A percentile compares a stretch with the other conserved stretches of the same genome.
These are phyloP conservation scores for Flaveria linearis DNA, from an alignment of 129 eudicot species.

Conservation along the genomic window DNA sequence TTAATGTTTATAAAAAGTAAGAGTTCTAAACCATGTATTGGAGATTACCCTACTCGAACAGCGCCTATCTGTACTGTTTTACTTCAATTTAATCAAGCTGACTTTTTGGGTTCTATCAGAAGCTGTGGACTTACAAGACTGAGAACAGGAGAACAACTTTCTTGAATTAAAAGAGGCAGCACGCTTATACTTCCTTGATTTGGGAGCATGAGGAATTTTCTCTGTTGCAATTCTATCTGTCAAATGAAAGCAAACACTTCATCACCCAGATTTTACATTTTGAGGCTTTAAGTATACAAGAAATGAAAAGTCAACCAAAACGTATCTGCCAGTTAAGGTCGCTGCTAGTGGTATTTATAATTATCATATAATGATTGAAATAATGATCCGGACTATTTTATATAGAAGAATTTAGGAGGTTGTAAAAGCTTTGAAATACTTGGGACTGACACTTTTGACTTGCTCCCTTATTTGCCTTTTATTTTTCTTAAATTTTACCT, in stretches of 20 bases:
- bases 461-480: not conserved
- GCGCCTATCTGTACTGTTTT: no score
- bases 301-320: no score
- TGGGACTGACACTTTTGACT: not conserved
- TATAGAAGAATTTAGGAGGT: not conserved
- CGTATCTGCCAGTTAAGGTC: not conserved
- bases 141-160: constrained; percentile 83
- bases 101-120: no score
- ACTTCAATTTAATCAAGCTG: no score
- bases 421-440: not conserved
- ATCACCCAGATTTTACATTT: no score
- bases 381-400: not conserved
- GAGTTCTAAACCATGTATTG: no score
- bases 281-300: no score
- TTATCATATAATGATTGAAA: not conserved
- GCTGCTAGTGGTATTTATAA: not conserved
- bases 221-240: constrained; percentile 60
- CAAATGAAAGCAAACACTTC: constrained; percentile 1
- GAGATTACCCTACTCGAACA: no score
- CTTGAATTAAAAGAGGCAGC: constrained; percentile 74
- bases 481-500: not conserved
- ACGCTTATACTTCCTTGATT: constrained; percentile 78
- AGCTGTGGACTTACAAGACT: constrained; percentile 59
- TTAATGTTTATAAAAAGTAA: no score
- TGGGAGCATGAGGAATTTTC: constrained; percentile 51